These are phyloP conservation scores for Chytriomyces hyalinus DNA, from an alignment of 192 early-diverging fungal genomes.

Conservation along the genomic window DNA sequence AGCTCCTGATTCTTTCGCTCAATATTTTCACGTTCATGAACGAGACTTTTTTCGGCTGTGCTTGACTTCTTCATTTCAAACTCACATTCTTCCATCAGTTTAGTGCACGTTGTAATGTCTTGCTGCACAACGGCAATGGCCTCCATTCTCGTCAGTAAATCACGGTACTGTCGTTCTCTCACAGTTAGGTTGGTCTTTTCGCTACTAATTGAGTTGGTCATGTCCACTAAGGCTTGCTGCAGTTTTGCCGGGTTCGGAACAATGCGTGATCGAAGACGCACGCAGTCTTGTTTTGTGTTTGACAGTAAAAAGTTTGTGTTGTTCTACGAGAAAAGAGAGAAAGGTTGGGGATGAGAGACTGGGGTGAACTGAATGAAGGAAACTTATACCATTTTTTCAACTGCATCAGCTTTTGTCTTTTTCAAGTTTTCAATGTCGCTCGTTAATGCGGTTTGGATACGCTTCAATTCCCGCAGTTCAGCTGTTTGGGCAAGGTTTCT, in stretches of 20 bases:
- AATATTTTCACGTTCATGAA: slow-evolving; percentile 47
- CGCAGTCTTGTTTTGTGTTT: slow-evolving; percentile 59
- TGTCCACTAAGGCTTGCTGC: slow-evolving; percentile 64
- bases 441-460: slow-evolving; percentile 47
- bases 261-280: slow-evolving; percentile 62
- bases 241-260: slow-evolving; percentile 80
- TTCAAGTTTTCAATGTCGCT: slow-evolving; percentile 54
- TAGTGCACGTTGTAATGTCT: slow-evolving; percentile 61
- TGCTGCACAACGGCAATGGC: slow-evolving; percentile 58
- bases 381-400: slow-evolving; percentile 55
- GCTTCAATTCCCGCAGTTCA: slow-evolving; percentile 61
- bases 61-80: slow-evolving; percentile 55
- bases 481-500: slow-evolving; percentile 55
- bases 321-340: slow-evolving; percentile 29
- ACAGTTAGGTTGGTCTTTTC: slow-evolving; percentile 52
- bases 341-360: neutral
- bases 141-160: slow-evolving; percentile 61
- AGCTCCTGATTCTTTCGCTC: slow-evolving; percentile 46
- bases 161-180: slow-evolving; percentile 60
- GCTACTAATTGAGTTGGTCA: slow-evolving; percentile 51
- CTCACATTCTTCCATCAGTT: slow-evolving; percentile 72
- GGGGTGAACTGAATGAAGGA: neutral
- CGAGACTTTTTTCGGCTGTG: slow-evolving; percentile 42
- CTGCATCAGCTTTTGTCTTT: slow-evolving; percentile 56
- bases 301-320: slow-evolving; percentile 58